Percentiles rank a stretch among this genome's conserved stretches.
phyloP scores from a whole-genome alignment of 2,329 filamentous ascomycete genomes.

The Stachybotrys chartarum region DNA sequence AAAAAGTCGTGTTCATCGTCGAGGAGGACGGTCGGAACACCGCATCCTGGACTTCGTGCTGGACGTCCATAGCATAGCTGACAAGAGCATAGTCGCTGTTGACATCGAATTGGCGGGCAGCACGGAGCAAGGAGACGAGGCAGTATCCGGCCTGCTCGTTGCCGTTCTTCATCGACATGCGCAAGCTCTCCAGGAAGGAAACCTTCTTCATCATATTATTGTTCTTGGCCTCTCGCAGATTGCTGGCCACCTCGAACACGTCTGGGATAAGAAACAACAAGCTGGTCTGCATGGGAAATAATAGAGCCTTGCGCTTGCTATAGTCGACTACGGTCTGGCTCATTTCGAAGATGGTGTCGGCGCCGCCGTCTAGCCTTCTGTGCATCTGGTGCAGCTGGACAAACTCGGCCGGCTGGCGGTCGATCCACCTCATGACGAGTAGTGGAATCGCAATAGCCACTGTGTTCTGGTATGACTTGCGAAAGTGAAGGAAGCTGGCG shows the following conservation, averaged over 20 bases:
- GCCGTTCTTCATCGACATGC: constrained; percentile 55
- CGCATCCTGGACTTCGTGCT: constrained; percentile 60
- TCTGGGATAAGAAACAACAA: constrained; percentile 59
- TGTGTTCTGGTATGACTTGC: constrained; percentile 56
- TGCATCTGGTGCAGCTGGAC: constrained; percentile 54
- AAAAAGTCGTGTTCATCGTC: constrained; percentile 38
- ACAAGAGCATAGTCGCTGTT: constrained; percentile 57
- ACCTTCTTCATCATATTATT: constrained; percentile 58
- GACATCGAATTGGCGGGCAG: constrained; percentile 55
- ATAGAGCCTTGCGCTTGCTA: constrained; percentile 43
- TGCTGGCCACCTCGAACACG: constrained; percentile 63
- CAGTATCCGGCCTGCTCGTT: constrained; percentile 64
- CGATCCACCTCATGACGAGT: constrained; percentile 58
- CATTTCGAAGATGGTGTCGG: constrained; percentile 65
- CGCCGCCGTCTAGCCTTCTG: constrained; percentile 55
- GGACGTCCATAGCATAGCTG: constrained; percentile 62
- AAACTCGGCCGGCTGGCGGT: constrained; percentile 58
- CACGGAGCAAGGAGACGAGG: constrained; percentile 54
- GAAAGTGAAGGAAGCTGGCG: constrained; percentile 59
- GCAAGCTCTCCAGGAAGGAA: constrained; percentile 54
- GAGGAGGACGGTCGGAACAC: constrained; percentile 50
- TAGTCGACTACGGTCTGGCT: constrained; percentile 54
- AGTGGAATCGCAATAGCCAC: constrained; percentile 56
- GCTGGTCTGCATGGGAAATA: constrained; percentile 57
- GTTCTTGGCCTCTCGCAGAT: constrained; percentile 56